Base-by-base conservation (phyloP, 164 flowering plant species). In the Euptelea pleiosperma region DNA sequence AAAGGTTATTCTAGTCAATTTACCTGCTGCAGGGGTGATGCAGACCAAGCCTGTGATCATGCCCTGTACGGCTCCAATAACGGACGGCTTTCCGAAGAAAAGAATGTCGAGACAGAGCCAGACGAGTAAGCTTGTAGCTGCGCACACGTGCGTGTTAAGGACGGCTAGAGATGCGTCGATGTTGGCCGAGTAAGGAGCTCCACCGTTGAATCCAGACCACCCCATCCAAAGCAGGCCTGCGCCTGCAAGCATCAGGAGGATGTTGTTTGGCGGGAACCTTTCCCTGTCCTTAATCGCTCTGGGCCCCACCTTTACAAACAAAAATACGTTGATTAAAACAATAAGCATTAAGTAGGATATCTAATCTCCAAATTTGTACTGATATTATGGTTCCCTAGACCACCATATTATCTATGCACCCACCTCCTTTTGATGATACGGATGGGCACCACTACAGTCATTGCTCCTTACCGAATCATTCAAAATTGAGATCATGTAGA, bases 181-280 rank as follows among this genome's bases (percentile, higher is more conserved):
- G 60, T 73, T 72, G 19, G 66, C 78, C 0, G 19, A 18, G 52
- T 67, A 79, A 29, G 83, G 83, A 63, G 62, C 83, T 44, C 83
- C 83, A 8, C 83, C 83, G 61, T 79, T 79, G 77, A 79, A 79
- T 0, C 83, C 80, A 0, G 74, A 71, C 83, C 83, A 79, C 0
- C 83, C 83, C 78, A 79, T 76, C 83, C 83, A 79, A 6, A 79
- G 72, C 8, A 76, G 30, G 2, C 83, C 83, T 0, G 83, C 80
- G 0, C 80, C 83, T 0, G 80, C 79, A 12, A 79, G 60, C 83
- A 79, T 79, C 33, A 74, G 60, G 21, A 79, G 58, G 18, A 79
- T 72, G 64, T 73, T 79, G 71, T 79, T 79, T 28, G 60, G 60
- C 9, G 60, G 60, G 48, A 57, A 57, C 25, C 60, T 57, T 28